These are phyloP conservation scores for Fusarium mangiferae DNA, from an alignment of 2,329 filamentous ascomycete genomes.

Conservation along the genomic window DNA sequence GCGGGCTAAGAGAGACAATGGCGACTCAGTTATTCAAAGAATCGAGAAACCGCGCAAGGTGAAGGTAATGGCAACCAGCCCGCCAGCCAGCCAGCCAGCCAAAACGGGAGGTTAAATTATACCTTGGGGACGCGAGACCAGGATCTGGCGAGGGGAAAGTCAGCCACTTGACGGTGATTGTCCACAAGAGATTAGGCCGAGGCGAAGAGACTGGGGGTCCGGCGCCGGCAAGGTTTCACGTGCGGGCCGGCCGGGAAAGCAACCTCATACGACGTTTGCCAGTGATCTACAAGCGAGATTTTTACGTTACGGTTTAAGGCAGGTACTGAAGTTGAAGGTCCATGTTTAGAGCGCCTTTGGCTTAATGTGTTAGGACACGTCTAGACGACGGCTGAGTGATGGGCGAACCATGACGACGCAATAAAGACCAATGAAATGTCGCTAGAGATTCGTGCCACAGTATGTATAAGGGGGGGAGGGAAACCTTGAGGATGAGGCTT, in stretches of 20 bases:
- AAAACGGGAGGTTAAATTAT: conserved; percentile 18
- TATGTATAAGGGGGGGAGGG: background rate
- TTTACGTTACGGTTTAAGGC: conserved; percentile 35
- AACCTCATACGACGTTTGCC: conserved; percentile 30
- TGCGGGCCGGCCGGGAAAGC: conserved; percentile 31
- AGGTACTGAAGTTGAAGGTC: conserved; percentile 30
- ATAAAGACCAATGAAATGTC: conserved; percentile 15
- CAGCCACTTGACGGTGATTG: conserved; percentile 28
- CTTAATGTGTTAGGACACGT: background rate
- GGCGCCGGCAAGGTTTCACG: conserved; percentile 39
- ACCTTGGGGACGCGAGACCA: conserved; percentile 6
- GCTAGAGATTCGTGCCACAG: conserved; percentile 11
- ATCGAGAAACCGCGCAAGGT: conserved; percentile 12
- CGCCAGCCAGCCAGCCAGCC: conserved; percentile 8
- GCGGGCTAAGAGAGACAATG: conserved; percentile 19
- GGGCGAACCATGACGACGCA: conserved; percentile 3
- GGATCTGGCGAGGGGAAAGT: conserved; percentile 23
- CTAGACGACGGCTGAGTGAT: background rate
- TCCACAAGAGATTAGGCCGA: conserved; percentile 39
- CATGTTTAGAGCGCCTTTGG: conserved; percentile 17
- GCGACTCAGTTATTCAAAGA: conserved; percentile 20
- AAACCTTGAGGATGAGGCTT: conserved; percentile 25
- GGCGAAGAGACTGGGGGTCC: conserved; percentile 32
- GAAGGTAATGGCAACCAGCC: background rate
- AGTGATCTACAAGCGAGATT: conserved; percentile 31